phyloP scores from a whole-genome alignment of 2,329 filamentous ascomycete species.

The Juglanconis juglandina region DNA sequence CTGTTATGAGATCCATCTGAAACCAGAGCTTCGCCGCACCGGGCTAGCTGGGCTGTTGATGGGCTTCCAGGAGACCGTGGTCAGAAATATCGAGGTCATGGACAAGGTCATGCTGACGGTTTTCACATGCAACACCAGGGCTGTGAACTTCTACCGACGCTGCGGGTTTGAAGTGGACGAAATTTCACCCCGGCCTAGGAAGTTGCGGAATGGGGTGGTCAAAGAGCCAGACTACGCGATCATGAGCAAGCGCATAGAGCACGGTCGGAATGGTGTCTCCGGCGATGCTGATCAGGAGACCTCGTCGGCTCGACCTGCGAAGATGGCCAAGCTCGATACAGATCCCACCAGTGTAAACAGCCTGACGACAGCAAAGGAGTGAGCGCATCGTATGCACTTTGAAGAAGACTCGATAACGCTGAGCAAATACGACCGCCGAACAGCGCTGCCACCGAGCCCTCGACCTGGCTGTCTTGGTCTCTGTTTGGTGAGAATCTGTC shows the following conservation, averaged over 20 bases:
- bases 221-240: constrained; percentile 58
- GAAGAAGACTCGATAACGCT: too few relatives aligned
- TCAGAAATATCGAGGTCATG: constrained; percentile 49
- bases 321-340: neutral
- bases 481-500: too few relatives aligned
- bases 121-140: constrained; percentile 59
- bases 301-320: neutral
- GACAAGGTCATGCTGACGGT: constrained; percentile 72
- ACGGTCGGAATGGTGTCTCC: neutral
- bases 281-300: neutral
- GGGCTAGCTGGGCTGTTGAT: constrained; percentile 63
- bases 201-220: constrained; percentile 51
- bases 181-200: constrained; percentile 51
- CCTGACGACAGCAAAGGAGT: neutral
- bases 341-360: neutral
- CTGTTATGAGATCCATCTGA: constrained; percentile 75
- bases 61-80: constrained; percentile 50
- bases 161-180: constrained; percentile 56
- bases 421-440: too few relatives aligned
- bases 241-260: constrained; percentile 46
- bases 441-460: too few relatives aligned
- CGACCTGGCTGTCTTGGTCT: too few relatives aligned
- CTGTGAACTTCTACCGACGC: constrained; percentile 57
- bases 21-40: constrained; percentile 52
- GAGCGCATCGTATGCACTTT: too few relatives aligned